These are phyloP conservation scores for Talaromyces sp. DNA, from an alignment of 2,329 filamentous ascomycete species.

Conservation along the genomic window DNA sequence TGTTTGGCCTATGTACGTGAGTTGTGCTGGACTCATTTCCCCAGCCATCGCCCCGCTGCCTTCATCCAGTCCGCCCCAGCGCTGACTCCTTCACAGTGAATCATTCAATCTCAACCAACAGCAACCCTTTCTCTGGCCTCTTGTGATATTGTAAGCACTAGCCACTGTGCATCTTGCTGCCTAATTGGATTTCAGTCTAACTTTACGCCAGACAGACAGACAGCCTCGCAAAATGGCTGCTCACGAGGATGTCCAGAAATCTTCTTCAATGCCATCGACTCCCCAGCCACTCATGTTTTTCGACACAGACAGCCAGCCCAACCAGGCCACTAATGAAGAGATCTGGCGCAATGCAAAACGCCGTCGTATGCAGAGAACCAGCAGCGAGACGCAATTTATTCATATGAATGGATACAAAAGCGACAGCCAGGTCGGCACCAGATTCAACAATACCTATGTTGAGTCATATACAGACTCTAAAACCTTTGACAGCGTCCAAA, in stretches of 20 bases:
- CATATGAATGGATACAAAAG: constrained; percentile 13
- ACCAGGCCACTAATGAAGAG: constrained; percentile 5
- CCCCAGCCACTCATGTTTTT: constrained; percentile 10
- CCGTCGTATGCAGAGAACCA: constrained; percentile 8
- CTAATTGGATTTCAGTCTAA: neutral
- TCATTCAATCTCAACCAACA: neutral
- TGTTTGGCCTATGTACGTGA: neutral
- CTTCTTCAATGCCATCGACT: constrained; percentile 10
- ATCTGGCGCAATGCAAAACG: constrained; percentile 9
- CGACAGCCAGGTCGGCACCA: constrained; percentile 9
- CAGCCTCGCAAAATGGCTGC: constrained; percentile 6
- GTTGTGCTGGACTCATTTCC: neutral
- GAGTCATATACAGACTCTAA: constrained; percentile 9
- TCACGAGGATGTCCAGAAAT: constrained; percentile 8
- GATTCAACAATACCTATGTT: constrained; percentile 10
- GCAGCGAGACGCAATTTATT: constrained; percentile 10
- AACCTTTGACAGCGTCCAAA: constrained; percentile 6
- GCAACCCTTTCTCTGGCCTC: neutral
- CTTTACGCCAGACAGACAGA: neutral
- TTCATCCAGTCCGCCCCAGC: neutral
- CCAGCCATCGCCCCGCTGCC: neutral
- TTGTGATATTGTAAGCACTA: neutral
- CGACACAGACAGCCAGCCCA: constrained; percentile 7
- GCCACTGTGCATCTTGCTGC: neutral
- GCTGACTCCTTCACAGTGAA: neutral